phyloP scores from a whole-genome alignment of 2,329 filamentous ascomycete species.

The Gnomoniopsis smithogilvyi region DNA sequence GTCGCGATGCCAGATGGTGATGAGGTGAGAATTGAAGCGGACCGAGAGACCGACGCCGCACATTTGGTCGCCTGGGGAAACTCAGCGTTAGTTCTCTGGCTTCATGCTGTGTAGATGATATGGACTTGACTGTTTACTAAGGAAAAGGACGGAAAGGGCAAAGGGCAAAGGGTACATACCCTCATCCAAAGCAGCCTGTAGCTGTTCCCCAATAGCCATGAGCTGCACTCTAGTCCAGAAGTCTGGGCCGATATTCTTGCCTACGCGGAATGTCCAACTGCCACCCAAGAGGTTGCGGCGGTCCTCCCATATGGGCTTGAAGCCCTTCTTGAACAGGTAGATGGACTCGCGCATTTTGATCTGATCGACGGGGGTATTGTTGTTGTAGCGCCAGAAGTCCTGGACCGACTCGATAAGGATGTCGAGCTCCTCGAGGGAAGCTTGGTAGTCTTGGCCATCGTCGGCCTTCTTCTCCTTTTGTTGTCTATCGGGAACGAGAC shows the following conservation, averaged over 20 bases:
- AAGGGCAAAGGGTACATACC: conserved; percentile 42
- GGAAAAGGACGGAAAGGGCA: not conserved
- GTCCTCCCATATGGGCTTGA: conserved; percentile 79
- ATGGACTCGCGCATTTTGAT: conserved; percentile 75
- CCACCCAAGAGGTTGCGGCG: conserved; percentile 81
- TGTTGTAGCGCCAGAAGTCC: conserved; percentile 81
- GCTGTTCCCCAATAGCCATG: conserved; percentile 77
- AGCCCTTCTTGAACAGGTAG: conserved; percentile 76
- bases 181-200: conserved; percentile 70
- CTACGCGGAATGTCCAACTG: conserved; percentile 88
- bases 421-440: conserved; percentile 59
- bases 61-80: conserved; percentile 69
- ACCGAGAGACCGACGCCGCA: conserved; percentile 86
- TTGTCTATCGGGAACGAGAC: conserved; percentile 29
- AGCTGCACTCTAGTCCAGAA: conserved; percentile 82
- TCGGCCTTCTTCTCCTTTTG: conserved; percentile 39
- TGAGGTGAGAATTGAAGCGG: conserved; percentile 53
- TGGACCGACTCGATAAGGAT: conserved; percentile 73
- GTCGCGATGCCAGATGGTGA: conserved; percentile 91
- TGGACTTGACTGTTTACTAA: too few species aligned
- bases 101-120: too few species aligned
- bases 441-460: conserved; percentile 45
- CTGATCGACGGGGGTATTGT: conserved; percentile 74
- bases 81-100: not conserved
- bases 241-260: conserved; percentile 68